Evolutionary conservation across 2,329 filamentous ascomycete genomes (phyloP), one percentile per base, ranked within the genome.

Genomic region (Diaporthe australafricana): DNA sequence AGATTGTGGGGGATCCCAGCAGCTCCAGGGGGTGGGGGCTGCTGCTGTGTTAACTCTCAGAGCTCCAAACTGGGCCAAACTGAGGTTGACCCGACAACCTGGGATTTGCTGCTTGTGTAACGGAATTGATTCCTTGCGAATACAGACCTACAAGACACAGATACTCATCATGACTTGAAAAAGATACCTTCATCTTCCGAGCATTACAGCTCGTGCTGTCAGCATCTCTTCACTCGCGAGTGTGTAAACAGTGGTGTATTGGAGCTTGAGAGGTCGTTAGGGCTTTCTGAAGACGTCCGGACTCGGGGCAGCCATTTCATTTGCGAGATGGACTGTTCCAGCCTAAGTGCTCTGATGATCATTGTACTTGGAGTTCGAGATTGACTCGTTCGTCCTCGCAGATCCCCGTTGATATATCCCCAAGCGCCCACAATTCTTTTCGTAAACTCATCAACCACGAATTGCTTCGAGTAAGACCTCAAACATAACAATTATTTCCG

Each of bases 1-100:
- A 69, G 56, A 40, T 50, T 69, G 42, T 60, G 53, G 67, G n/a
- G 42, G 40, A 57, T 47, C 52, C 66, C 52, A 38, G 66, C 48
- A 55, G 38, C 32, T 55, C 12, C 48, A 20, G 11, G 55, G 55
- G 55, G 60, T 12, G 35, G 42, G 52, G 52, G 60, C 12, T 50
- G 45, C 60, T 50, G 45, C 35, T 14, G 20, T 63, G 57, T 25
- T 17, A 20, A 63, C 25, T 32, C 14, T 17, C 57, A 32, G 32
- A 56, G 53, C 52, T 55, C 52, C 30, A 38, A 22, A 16, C 22
- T 7, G 9, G 8, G 7, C 12, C 48, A 27, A 32, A 30, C 27
- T 32, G 11, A 11, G 14, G 11, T 14, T 40, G 6, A 40, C 8
- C 38, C 14, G 38, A 40, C 5, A 5, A 35, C 9, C 32, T 35